phyloP scores from a whole-genome alignment of 352 stramenopile genomes.

The Globisporangium orthogonon region DNA sequence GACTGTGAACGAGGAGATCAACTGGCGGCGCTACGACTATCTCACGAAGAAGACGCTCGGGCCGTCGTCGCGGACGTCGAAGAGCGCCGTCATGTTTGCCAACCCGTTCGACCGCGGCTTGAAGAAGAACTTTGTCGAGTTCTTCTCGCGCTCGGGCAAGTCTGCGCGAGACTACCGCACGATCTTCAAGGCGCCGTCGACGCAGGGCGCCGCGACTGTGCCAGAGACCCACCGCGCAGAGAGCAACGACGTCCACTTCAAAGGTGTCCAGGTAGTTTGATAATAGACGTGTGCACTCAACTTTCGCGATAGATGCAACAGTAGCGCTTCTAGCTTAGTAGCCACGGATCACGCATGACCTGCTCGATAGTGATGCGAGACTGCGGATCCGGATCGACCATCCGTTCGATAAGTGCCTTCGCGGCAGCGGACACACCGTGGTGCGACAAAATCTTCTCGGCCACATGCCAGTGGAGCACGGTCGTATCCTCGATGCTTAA shows the following conservation, averaged over 20 bases:
- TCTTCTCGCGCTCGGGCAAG: conserved; percentile 31
- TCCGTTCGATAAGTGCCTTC: conserved; percentile 26
- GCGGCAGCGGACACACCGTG: conserved; percentile 24
- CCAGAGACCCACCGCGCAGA: conserved; percentile 11
- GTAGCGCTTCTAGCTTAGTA: conserved; percentile 1
- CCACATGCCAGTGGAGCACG: conserved; percentile 32
- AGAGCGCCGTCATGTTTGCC: too few relatives aligned
- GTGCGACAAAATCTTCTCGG: conserved; percentile 20
- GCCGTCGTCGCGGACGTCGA: too few relatives aligned
- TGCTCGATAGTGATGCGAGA: conserved; percentile 29
- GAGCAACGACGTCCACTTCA: conserved; percentile 12
- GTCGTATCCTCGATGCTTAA: conserved; percentile 41
- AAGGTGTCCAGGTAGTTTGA: conserved; percentile 6
- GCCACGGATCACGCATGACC: conserved; percentile 22
- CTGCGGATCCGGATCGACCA: conserved; percentile 30
- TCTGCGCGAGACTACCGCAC: conserved; percentile 35
- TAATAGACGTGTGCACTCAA: conserved; percentile 1
- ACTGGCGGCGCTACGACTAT: conserved; percentile 76
- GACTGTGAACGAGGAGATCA: conserved; percentile 82
- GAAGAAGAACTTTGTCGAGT: conserved; percentile 37
- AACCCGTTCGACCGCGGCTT: conserved; percentile 46
- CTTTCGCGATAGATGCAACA: background rate
- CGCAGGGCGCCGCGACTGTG: conserved; percentile 8
- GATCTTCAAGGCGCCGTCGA: conserved; percentile 23
- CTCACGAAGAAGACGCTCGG: conserved; percentile 19